Conservation (phyloP, 306 rosid genomes). For the Rubus idaeus region DNA sequence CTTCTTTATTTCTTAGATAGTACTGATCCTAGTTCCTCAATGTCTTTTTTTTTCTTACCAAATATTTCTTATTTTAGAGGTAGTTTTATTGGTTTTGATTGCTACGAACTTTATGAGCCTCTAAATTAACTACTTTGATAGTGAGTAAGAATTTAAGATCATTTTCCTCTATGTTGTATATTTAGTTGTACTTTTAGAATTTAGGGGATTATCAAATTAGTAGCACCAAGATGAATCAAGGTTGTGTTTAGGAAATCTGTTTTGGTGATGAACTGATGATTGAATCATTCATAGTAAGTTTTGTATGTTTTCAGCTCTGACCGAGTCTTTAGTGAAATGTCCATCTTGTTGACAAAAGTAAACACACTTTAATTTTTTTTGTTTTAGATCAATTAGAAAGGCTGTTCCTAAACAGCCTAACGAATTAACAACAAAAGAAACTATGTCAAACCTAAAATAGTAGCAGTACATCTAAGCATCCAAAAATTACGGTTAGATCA, state of each 20-base stretch:
- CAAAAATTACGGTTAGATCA: too few species aligned
- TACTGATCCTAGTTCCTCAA: background rate
- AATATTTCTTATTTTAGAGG: background rate
- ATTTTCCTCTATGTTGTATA: background rate
- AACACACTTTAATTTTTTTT: too few species aligned
- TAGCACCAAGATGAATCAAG: constrained; percentile 6
- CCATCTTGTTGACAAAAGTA: too few species aligned
- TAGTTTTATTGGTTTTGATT: background rate
- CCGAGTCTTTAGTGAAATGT: constrained; percentile 22
- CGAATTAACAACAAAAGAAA: too few species aligned
- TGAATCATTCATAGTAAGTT: background rate
- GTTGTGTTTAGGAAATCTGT: constrained; percentile 11
- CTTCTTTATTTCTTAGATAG: constrained; percentile 1
- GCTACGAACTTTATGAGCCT: background rate
- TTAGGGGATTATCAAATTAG: constrained; percentile 10
- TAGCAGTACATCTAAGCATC: too few species aligned
- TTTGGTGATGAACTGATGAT: constrained; percentile 15
- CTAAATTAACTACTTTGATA: background rate
- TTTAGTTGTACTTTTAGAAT: background rate
- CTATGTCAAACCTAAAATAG: too few species aligned
- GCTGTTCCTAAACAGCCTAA: too few species aligned
- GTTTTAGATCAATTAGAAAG: too few species aligned
- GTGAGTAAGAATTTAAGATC: background rate
- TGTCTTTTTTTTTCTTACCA: background rate
- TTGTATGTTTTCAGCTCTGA: constrained; percentile 10